These are phyloP conservation scores for Lodderomyces orthopsilosis DNA, from an alignment of 1,139 yeast species.

Conservation along the genomic window DNA sequence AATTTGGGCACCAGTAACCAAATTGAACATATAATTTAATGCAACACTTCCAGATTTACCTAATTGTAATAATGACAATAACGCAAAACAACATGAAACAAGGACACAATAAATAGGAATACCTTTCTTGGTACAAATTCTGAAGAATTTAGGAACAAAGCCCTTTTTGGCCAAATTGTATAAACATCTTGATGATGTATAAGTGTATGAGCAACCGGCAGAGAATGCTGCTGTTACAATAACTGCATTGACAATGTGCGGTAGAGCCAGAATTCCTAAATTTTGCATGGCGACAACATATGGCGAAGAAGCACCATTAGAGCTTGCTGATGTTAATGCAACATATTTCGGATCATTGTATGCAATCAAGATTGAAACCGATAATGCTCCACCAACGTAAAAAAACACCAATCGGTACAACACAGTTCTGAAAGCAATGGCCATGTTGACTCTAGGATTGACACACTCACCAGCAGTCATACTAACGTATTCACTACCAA, in stretches of 20 bases:
- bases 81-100: slow-evolving; percentile 24
- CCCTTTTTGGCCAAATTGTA: slow-evolving; percentile 41
- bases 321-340: slow-evolving; percentile 19
- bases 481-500: slow-evolving; percentile 82
- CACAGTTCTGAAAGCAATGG: slow-evolving; percentile 76
- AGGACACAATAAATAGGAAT: slow-evolving; percentile 26
- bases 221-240: slow-evolving; percentile 34
- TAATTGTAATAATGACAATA: slow-evolving; percentile 28
- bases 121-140: slow-evolving; percentile 28
- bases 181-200: slow-evolving; percentile 43
- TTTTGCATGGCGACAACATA: slow-evolving; percentile 47
- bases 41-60: slow-evolving; percentile 23
- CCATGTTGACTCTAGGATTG: slow-evolving; percentile 75
- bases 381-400: slow-evolving; percentile 53
- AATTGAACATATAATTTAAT: slow-evolving; percentile 27
- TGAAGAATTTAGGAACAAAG: slow-evolving; percentile 37
- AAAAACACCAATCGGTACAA: slow-evolving; percentile 68
- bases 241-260: slow-evolving; percentile 39
- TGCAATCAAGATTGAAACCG: slow-evolving; percentile 39
- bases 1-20: slow-evolving; percentile 25
- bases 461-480: slow-evolving; percentile 83
- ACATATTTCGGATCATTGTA: slow-evolving; percentile 38
- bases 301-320: slow-evolving; percentile 40
- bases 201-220: slow-evolving; percentile 45
- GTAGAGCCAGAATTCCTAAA: slow-evolving; percentile 35